These are phyloP conservation scores for Dactylonectria macrodidyma DNA, from an alignment of 2,329 filamentous ascomycete genomes.

Conservation along the genomic window DNA sequence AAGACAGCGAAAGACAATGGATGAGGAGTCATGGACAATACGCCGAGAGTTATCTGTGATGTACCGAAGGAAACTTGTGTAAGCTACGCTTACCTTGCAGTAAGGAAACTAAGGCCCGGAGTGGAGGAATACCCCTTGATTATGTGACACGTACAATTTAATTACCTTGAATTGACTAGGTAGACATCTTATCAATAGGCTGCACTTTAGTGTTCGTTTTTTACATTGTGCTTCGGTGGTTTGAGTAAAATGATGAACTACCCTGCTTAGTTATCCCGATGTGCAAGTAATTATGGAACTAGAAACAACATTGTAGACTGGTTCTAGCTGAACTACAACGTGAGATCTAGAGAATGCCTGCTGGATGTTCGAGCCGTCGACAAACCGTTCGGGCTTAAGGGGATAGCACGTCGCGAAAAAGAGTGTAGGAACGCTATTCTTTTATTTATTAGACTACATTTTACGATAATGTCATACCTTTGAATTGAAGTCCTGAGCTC, in stretches of 20 bases:
- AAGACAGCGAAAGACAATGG: neutral
- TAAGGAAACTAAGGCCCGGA: neutral
- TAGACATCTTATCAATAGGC: neutral
- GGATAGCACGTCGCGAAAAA: too few relatives aligned
- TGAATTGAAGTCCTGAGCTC: neutral
- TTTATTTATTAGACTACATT: too few relatives aligned
- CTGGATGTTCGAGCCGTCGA: too few relatives aligned
- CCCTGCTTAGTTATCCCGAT: neutral
- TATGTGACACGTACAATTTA: neutral
- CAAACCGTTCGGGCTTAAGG: too few relatives aligned
- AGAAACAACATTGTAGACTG: too few relatives aligned
- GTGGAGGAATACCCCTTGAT: slow-evolving; percentile 10
- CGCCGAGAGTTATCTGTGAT: slow-evolving; percentile 9
- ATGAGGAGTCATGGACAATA: slow-evolving; percentile 19
- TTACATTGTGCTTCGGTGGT: neutral
- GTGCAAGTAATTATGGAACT: neutral
- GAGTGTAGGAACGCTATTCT: too few relatives aligned
- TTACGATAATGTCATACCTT: too few relatives aligned
- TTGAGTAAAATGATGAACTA: too few relatives aligned
- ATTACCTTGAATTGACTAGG: neutral
- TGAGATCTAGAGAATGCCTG: too few relatives aligned
- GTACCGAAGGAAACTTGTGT: neutral
- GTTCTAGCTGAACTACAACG: too few relatives aligned
- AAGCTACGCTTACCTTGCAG: neutral
- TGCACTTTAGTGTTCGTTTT: too few relatives aligned